Conservation (phyloP, 2,329 filamentous ascomycete genomes). For the Aspergillus ustus region DNA sequence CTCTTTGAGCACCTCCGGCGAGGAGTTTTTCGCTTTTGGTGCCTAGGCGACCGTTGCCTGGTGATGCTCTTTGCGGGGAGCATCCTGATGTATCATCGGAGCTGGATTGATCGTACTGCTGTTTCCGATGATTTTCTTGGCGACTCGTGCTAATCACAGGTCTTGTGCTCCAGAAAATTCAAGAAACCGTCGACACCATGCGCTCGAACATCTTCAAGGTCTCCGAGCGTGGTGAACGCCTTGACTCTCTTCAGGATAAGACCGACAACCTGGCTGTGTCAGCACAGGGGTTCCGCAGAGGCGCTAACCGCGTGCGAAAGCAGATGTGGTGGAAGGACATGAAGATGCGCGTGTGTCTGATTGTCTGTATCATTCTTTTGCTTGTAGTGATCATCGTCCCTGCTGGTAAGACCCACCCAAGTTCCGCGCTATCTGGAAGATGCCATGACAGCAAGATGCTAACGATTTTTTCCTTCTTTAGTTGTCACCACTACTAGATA, state of each 20-base stretch:
- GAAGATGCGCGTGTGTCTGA: slow-evolving; percentile 99
- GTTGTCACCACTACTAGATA: slow-evolving; percentile 53
- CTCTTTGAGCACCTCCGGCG: not conserved
- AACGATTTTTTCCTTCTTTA: slow-evolving; percentile 21
- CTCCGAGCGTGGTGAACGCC: slow-evolving; percentile 85
- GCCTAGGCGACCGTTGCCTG: not conserved
- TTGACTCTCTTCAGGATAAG: slow-evolving; percentile 90
- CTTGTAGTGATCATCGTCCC: slow-evolving; percentile 94
- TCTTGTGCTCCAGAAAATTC: slow-evolving; percentile 76
- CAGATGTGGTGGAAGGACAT: slow-evolving; percentile 99
- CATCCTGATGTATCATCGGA: not conserved
- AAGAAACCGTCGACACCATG: slow-evolving; percentile 94
- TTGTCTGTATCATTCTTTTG: slow-evolving; percentile 87
- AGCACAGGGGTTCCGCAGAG: slow-evolving; percentile 92
- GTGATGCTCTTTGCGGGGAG: not conserved
- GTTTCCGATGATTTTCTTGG: not conserved
- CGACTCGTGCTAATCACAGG: slow-evolving; percentile 27
- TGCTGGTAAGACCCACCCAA: slow-evolving; percentile 65
- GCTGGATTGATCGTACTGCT: not conserved
- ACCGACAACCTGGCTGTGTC: slow-evolving; percentile 90
- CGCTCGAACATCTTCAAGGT: slow-evolving; percentile 97
- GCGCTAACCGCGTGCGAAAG: slow-evolving; percentile 93
- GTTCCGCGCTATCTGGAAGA: slow-evolving; percentile 1
- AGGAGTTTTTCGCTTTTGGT: not conserved
- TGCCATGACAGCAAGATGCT: slow-evolving; percentile 16